These are phyloP conservation scores for Exophiala oligosperma DNA, from an alignment of 2,329 filamentous ascomycete genomes.

Conservation along the genomic window DNA sequence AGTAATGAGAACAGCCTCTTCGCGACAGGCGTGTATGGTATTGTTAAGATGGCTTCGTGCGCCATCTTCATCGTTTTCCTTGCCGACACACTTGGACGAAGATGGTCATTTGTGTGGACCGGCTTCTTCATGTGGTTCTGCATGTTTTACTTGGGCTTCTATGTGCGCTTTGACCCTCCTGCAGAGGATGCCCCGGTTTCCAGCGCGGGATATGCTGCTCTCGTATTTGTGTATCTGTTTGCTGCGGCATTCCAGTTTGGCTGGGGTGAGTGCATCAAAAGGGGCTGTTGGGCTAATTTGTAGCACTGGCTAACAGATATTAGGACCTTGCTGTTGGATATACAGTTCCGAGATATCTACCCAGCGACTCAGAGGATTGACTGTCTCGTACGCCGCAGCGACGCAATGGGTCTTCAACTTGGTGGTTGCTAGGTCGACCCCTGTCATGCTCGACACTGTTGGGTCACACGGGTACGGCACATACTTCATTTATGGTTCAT, in stretches of 20 bases:
- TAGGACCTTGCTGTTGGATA: conserved; percentile 60
- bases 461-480: conserved; percentile 54
- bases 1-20: conserved; percentile 62
- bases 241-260: conserved; percentile 69
- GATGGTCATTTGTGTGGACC: conserved; percentile 64
- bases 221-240: conserved; percentile 72
- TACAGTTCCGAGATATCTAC: conserved; percentile 71
- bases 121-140: conserved; percentile 60
- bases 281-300: not conserved
- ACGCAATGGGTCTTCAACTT: conserved; percentile 77
- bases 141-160: conserved; percentile 72
- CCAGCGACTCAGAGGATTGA: conserved; percentile 64
- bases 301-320: not conserved
- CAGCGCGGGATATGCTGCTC: conserved; percentile 67
- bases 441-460: conserved; percentile 59
- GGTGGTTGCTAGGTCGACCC: conserved; percentile 57
- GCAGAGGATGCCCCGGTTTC: conserved; percentile 56
- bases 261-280: conserved; percentile 60
- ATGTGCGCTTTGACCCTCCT: conserved; percentile 64
- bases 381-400: conserved; percentile 67
- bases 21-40: conserved; percentile 71
- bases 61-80: conserved; percentile 65
- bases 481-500: conserved; percentile 68
- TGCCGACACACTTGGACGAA: conserved; percentile 68
- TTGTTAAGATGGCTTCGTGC: conserved; percentile 68